Base-by-base conservation (phyloP, 2,329 filamentous ascomycete genomes). In the Aschersonia sp. region DNA sequence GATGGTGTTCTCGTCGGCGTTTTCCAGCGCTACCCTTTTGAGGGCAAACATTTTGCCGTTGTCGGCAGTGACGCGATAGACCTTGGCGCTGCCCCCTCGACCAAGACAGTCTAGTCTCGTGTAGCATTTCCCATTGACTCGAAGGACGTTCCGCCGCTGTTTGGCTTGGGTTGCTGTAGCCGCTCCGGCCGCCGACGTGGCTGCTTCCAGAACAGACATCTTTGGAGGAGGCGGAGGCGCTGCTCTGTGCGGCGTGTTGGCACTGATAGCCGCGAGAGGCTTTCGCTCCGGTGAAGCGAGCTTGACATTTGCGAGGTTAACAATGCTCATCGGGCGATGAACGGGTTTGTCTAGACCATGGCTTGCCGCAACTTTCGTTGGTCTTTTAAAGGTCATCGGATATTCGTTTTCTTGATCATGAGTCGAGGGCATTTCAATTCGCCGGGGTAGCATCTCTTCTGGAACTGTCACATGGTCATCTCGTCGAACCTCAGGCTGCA, bases 61-160 rank as follows among this genome's bases (percentile, higher is more conserved):
- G 63, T 98, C 92, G 0, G 92, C 91, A 72, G 94, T 94, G 35
- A 98, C 92, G 44, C 89, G 83, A 64, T 95, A 98, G 2, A 98
- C 92, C 59, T 94, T 89, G 45, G 85, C 89, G 55, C 88, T 96
- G 32, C 92, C 92, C 52, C 92, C 92, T 50, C 89, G 83, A 7
- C 92, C 92, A 54, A 98, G 82, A 55, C 85, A 87, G 61, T 95
- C 89, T 52, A 97, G 77, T 44, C 91, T 78, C 29, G 89, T 92
- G 60, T 94, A 98, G 38, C 82, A 78, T 60, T 94, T 94, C 51
- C 88, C 87, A 59, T 98, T 98, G 51, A 98, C 82, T 44, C 83
- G 82, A 50, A 97, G 76, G 50, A 91, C 83, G 52, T 88, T 87
- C 44, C 88, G 79, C 59, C 88, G 87, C 64, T 85, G 89, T 62